Evolutionary conservation across 345 rosid genomes (phyloP), one percentile per base, ranked within the genome.

Genomic region (Citrus unshiu): DNA sequence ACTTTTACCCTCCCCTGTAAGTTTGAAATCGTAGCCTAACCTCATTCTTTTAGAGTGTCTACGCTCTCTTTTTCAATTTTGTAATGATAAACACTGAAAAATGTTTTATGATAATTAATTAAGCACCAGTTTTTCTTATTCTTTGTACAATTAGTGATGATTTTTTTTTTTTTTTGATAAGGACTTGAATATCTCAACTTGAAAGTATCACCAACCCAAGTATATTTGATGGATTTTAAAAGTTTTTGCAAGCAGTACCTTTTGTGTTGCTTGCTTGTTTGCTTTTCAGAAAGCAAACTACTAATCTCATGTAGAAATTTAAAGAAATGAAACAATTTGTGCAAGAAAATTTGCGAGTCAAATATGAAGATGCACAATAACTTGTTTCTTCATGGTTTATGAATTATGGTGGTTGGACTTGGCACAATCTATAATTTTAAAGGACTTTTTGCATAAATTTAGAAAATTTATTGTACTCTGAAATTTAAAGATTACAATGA

Each of bases 1-100:
- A 94, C 84, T 91, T 94, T 85, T 96, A 94, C 78, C 99, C 99
- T 84, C 99, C 99, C 46, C 90, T 94, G 8, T 94, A 84, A 82
- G 74, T 60, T 67, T 76, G 49, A 35, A 25, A 35, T 34, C 70
- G 66, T 82, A 76, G 82, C 70, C 80, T 78, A 75, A 84, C 84
- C 37, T 35, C 68, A 79, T 80, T 69, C 74, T 81, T 83, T 70
- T 6, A 39, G 63, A 61, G 79, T 51, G n/a, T 7, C 30, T 30
- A 64, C 24, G 63, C 51, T 35, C 56, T 37, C 2, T 49, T 2
- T 63, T 19, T 8, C 5, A 13, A 19, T 76, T 65, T 37, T 76
- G 63, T 51, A 43, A 67, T 19, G 5, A 13, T n/a, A 68, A 32
- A 0, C 14, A 29, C 18, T 5, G 27, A 10, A 56, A 40, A 27